phyloP scores from a whole-genome alignment of 768 basidiomycete species.

The Suillus lakei region DNA sequence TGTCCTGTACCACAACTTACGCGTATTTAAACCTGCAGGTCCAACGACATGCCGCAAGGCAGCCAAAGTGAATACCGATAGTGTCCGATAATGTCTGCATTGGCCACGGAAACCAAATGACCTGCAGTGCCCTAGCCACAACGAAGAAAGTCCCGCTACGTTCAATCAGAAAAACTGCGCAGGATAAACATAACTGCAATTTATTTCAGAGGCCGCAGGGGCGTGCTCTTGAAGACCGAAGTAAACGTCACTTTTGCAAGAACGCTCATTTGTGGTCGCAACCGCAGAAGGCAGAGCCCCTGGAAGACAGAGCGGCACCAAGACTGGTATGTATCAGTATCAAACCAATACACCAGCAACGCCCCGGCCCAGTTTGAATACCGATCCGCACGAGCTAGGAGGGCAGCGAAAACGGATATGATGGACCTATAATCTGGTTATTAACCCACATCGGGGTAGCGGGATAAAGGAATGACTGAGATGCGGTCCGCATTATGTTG shows the following conservation, averaged over 20 bases:
- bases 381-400: neutral
- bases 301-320: neutral
- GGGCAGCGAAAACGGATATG: neutral
- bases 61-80: conserved; percentile 8
- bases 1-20: neutral
- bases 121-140: neutral
- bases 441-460: neutral
- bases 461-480: neutral
- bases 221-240: conserved; percentile 7
- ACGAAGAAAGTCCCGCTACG: neutral
- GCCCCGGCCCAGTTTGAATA: neutral
- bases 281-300: neutral
- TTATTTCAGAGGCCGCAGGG: neutral
- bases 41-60: neutral
- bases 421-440: neutral
- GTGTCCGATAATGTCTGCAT: neutral
- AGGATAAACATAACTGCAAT: neutral
- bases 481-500: neutral
- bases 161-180: conserved; percentile 12
- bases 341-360: neutral
- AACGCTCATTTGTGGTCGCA: neutral
- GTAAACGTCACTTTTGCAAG: neutral
- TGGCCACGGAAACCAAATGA: neutral
- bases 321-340: neutral
- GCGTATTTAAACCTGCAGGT: conserved; percentile 24